Base-by-base conservation (phyloP, 257 asterid genomes). In the Gentiana straminea region DNA sequence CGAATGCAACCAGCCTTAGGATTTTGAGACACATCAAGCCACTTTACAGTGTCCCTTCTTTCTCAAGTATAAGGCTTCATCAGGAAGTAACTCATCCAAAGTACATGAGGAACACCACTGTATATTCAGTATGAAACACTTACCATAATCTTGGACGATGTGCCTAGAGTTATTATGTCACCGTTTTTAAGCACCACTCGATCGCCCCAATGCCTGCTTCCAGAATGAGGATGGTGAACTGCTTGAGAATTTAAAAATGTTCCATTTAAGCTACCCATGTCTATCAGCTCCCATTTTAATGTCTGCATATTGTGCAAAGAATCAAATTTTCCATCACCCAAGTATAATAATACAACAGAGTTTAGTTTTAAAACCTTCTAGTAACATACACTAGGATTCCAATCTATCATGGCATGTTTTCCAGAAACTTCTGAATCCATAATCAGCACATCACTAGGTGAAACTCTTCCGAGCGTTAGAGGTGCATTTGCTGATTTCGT, bases 211-310 rank as follows among this genome's bases (percentile, higher is more conserved):
- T 75, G 81, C 75, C 97, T 79, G 65, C 73, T 79, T 75, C 86
- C 89, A 60, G 83, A 68, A 60, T 76, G 83, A 74, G 84, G 77
- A 60, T 61, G 67, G 62, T 69, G 79, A 62, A 76, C 80, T 51
- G 83, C 65, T 52, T 64, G 84, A 64, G 94, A 81, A 77, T 85
- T 89, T 73, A 85, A 63, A 51, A 65, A 72, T 5, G 97, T 83
- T 58, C 97, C 97, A 58, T 89, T 89, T 78, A 85, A 70, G 84
- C 98, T 91, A 58, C 98, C 98, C 96, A 91, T 79, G 78, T 91
- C 98, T 64, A 87, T 79, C 64, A 91, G 89, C 81, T 91, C 98
- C 98, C 98, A 91, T 69, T 78, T 87, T 62, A 74, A 69, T 68
- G 79, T 87, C 98, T 91, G 75, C 66, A 73, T 24, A 70, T 51